Evolutionary conservation across 176 grass and related monocot species (phyloP).

Genomic region (Cenchrus purpureus): DNA sequence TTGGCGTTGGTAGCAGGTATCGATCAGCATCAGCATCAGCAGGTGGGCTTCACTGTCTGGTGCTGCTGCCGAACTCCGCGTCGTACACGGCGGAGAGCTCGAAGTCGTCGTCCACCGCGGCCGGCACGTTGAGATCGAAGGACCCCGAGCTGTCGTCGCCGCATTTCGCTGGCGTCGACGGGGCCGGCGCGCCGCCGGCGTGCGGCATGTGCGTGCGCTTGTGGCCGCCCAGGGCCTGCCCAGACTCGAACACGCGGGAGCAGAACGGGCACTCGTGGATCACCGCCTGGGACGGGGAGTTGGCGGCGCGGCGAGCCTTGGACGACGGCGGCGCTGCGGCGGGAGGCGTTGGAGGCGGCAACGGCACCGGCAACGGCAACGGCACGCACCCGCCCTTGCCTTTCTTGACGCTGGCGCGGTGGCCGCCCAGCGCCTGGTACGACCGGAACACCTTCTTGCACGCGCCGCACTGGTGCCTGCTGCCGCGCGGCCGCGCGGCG

Average conservation of each 20-base stretch:
- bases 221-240: constrained; percentile 92
- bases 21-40: constrained; percentile 25
- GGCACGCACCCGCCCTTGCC: constrained; percentile 66
- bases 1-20: neutral
- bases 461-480: constrained; percentile 64
- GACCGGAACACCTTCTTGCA: constrained; percentile 87
- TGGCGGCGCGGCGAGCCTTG: neutral
- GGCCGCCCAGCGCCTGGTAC: constrained; percentile 84
- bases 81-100: constrained; percentile 92
- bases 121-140: constrained; percentile 88
- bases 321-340: neutral
- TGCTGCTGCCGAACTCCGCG: constrained; percentile 55
- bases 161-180: constrained; percentile 33
- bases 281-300: neutral
- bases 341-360: neutral
- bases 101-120: constrained; percentile 72
- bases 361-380: constrained; percentile 14
- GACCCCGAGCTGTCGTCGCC: constrained; percentile 48
- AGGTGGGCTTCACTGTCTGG: constrained; percentile 25
- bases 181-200: neutral
- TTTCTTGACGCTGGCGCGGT: constrained; percentile 84
- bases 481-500: constrained; percentile 28
- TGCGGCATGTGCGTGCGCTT: constrained; percentile 66
- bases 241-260: constrained; percentile 77
- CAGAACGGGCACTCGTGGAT: constrained; percentile 87